Percentiles rank a stretch among this genome's conserved stretches.
phyloP scores from a whole-genome alignment of 2,329 filamentous ascomycete species.

The Bipolaris gigantea region DNA sequence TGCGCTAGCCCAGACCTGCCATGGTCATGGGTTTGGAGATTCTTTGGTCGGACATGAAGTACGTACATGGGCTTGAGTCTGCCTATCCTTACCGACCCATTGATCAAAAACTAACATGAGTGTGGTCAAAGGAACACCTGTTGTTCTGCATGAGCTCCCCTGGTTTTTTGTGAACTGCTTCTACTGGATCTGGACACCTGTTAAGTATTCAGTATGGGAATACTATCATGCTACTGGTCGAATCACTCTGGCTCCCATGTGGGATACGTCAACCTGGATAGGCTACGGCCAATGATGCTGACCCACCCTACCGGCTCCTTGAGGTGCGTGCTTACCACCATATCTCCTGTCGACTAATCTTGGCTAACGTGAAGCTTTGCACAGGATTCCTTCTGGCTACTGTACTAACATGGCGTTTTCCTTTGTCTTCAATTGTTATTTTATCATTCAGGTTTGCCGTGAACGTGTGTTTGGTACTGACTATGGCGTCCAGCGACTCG shows the following conservation, averaged over 20 bases:
- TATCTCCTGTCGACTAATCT: not conserved
- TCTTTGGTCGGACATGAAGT: conserved; percentile 33
- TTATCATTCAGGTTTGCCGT: conserved; percentile 20
- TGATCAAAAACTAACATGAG: conserved; percentile 41
- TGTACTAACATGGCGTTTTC: conserved; percentile 46
- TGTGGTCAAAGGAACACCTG: conserved; percentile 27
- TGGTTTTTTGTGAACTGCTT: conserved; percentile 1
- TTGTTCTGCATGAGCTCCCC: conserved; percentile 14
- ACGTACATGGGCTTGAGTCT: conserved; percentile 39
- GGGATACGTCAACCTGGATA: not conserved
- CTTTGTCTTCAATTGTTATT: conserved; percentile 25
- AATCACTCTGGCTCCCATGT: not conserved
- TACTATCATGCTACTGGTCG: no score
- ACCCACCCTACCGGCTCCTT: conserved; percentile 5
- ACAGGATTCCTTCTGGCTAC: conserved; percentile 14
- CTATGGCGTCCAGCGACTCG: conserved; percentile 44
- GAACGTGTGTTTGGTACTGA: conserved; percentile 37
- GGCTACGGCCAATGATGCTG: not conserved
- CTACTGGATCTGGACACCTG: conserved; percentile 6
- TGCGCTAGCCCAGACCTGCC: conserved; percentile 8
- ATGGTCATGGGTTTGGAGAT: conserved; percentile 17
- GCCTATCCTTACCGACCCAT: conserved; percentile 30
- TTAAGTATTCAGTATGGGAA: not conserved
- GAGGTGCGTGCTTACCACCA: conserved; percentile 21
- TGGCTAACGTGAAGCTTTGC: conserved; percentile 15